Base-by-base conservation (phyloP, 2,329 filamentous ascomycete species). In the Lasiodiplodia theobromae region DNA sequence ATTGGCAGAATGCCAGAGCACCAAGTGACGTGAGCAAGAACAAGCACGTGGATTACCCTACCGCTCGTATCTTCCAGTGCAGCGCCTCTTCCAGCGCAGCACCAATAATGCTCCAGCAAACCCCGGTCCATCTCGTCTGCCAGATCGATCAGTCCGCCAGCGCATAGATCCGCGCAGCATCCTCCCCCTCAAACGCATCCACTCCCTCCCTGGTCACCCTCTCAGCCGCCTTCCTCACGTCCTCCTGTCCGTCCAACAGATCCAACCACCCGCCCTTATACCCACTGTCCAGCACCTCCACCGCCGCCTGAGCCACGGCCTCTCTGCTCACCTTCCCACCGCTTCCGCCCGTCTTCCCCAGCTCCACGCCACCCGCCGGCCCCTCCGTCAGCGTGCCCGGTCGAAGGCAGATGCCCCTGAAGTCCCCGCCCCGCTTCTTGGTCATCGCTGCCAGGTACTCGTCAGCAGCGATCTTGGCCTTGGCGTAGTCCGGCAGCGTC, bases 391-490 rank as follows among this genome's bases (percentile, higher is more conserved):
- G 72, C 3, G 72, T 73, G 0, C 86, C 86, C 0, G 86, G 86
- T 52, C 86, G 77, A 58, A 88, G 74, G 68, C 81, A 83, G 69
- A 87, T 86, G 23, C 82, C 83, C 73, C 82, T 81, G 70, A 87
- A 85, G 5, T 74, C 73, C 11, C 73, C 74, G 54, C 73, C 64
- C 7, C 78, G 70, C 62, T 77, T 72, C 40, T 75, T 78, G 21
- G 73, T 73, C 44, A 84, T 73, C 4, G 84, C 82, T 11, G 84
- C 84, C 72, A 87, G 77, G 63, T 85, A 85, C 75, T 87, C 85
- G 70, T 88, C 86, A 1, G 86, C 85, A 25, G 85, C 85, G 34
- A 86, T 79, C 72, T 88, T 88, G 21, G 86, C 86, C 52, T 83
- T 79, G 71, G 80, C 83, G 72, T 88, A 88, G 12, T 82, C 78